Evolutionary conservation across 495 filamentous ascomycete genomes (phyloP), one percentile per base, ranked within the genome.

Genomic region (Xylaria palmicola): DNA sequence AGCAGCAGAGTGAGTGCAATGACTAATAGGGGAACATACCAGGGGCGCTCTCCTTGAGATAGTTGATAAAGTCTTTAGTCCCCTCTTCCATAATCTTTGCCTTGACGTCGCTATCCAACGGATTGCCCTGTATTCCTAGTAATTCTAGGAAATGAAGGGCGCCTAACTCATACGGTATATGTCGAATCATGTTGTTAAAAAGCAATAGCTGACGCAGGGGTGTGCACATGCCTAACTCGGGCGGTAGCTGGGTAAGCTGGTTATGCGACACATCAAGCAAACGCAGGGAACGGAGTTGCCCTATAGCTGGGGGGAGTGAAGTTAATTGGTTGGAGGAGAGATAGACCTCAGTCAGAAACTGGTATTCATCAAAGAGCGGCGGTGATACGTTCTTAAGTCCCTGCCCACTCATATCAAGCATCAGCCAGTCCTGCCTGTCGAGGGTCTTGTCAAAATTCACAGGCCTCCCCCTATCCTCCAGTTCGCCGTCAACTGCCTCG

Each of bases 201-300:
- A 96, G 77, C 20, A 89, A 76, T 1, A 99, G 81, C 40, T 84
- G 83, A 69, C 87, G 88, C 50, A 99, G 77, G 62, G 89, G 91
- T 40, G 91, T 90, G 60, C 97, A 88, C 92, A 98, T 98, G 64
- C 94, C 95, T 52, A 98, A 85, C 80, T 99, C 93, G 17, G 90
- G 85, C 6, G 94, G 94, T 7, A 99, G 79, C 67, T 90, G 87
- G 7, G 79, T 84, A 22, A 99, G 78, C 17, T 92, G 82, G 68
- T 99, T 99, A 71, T 88, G 83, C 0, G 95, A 97, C 4, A 92
- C 80, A 74, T 99, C 92, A 26, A 99, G 84, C 62, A 88, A 82
- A 15, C 79, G 87, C 49, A 99, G 76, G 44, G 86, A 84, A 60
- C 92, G 85, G 56, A 99, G 80, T 62, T 86, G 80, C 22, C 94